Base-by-base conservation (phyloP, 441 rosid species). In the Mallotus japonicus region DNA sequence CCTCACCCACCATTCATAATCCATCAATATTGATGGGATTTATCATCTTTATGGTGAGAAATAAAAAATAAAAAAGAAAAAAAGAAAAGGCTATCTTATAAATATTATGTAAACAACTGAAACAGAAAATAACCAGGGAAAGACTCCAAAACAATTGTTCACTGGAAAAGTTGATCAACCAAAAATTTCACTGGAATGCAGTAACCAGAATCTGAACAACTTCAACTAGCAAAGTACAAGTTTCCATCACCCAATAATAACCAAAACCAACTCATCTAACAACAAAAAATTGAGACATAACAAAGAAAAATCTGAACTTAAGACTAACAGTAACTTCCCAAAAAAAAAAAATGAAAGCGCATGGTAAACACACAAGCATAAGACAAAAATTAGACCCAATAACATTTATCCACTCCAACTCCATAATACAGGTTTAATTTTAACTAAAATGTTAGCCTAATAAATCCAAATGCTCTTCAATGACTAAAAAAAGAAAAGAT, bases 401-500 rank as follows among this genome's bases (percentile, higher is more conserved):
- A n/a, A 46, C 24, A 17, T 4, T 6, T 4, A 42, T 8, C 37
- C 34, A 6, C 1, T 75, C 32, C 8, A 40, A 44, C 63, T 42
- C 51, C 20, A 13, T 54, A 14, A 14, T 15, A 8, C 20, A 51
- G 1, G 8, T 5, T 19, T 42, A 9, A 6, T 14, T 54, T 16
- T 12, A 28, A 55, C 56, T 46, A 54, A 44, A 24, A 24, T 61
- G 46, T 50, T 40, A 17, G 73, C 42, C 65, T 47, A 44, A 37
- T 56, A 75, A 70, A 57, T 70, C 47, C 60, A 75, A 69, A 75
- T 28, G 65, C 14, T 22, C 6, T 6, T 42, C 72, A 75, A 51
- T 44, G 15, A 61, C 1, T 62, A 55, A 20, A 46, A 19, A 20
- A 13, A 57, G 14, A 37, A 37, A 37, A 37, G 62, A 51, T 16